phyloP scores from a whole-genome alignment of 2,329 filamentous ascomycete species.

The Fusarium pseudograminearum region DNA sequence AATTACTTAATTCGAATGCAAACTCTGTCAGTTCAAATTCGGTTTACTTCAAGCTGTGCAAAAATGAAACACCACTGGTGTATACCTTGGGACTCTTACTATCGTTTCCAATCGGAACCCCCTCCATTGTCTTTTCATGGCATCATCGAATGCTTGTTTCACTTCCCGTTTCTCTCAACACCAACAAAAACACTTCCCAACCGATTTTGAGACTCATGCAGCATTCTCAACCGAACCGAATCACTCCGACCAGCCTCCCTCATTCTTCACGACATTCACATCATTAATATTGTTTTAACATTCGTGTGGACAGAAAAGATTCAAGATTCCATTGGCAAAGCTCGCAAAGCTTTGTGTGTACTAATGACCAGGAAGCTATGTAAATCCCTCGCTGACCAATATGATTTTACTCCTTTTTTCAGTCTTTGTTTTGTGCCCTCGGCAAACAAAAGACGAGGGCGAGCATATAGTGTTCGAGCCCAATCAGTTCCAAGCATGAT shows the following conservation, averaged over 20 bases:
- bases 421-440: constrained; percentile 41
- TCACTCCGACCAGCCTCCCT: background rate
- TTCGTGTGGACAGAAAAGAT: constrained; percentile 43
- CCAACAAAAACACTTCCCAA: constrained; percentile 2
- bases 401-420: constrained; percentile 46
- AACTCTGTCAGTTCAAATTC: constrained; percentile 17
- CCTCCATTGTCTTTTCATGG: background rate
- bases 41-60: background rate
- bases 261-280: constrained; percentile 3
- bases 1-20: constrained; percentile 7
- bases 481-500: constrained; percentile 38
- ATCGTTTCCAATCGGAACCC: background rate
- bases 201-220: constrained; percentile 1
- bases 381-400: constrained; percentile 39
- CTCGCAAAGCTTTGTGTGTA: constrained; percentile 33
- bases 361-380: constrained; percentile 46
- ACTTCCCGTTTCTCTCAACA: constrained; percentile 16
- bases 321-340: constrained; percentile 48
- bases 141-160: constrained; percentile 10
- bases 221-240: background rate
- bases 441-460: constrained; percentile 36
- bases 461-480: constrained; percentile 33
- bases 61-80: background rate
- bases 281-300: constrained; percentile 1
- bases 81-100: background rate